Evolutionary conservation across 306 rosid genomes (phyloP).

Genomic region (Rosa rugosa): DNA sequence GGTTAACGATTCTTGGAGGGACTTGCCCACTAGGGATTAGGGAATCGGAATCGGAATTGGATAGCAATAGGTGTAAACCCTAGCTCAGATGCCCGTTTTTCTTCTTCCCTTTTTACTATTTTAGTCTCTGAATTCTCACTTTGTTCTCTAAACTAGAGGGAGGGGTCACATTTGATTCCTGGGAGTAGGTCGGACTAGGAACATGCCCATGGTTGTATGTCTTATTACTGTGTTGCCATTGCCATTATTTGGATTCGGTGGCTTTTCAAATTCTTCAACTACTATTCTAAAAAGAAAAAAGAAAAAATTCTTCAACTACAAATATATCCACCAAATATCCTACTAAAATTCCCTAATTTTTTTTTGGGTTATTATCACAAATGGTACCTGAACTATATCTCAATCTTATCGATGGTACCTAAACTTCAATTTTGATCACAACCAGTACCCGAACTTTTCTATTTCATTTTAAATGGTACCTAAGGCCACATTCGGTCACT

Average conservation of each 20-base stretch:
- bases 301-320: background rate
- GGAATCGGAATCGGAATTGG: constrained; percentile 3
- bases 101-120: background rate
- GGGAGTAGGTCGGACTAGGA: background rate
- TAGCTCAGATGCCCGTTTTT: constrained; percentile 18
- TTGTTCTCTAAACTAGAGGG: background rate
- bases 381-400: no score
- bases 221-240: constrained; percentile 26
- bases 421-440: no score
- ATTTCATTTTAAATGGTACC: no score
- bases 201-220: background rate
- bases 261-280: background rate
- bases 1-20: constrained; percentile 38
- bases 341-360: no score
- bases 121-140: background rate
- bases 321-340: no score
- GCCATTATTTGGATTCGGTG: background rate
- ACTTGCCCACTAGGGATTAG: constrained; percentile 20
- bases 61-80: constrained; percentile 18
- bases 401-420: no score
- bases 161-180: background rate
- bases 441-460: no score
- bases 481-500: no score
- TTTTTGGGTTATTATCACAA: no score
- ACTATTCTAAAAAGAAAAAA: no score